These are phyloP conservation scores for Mycocentrospora acerina DNA, from an alignment of 2,329 filamentous ascomycete species.

Conservation along the genomic window DNA sequence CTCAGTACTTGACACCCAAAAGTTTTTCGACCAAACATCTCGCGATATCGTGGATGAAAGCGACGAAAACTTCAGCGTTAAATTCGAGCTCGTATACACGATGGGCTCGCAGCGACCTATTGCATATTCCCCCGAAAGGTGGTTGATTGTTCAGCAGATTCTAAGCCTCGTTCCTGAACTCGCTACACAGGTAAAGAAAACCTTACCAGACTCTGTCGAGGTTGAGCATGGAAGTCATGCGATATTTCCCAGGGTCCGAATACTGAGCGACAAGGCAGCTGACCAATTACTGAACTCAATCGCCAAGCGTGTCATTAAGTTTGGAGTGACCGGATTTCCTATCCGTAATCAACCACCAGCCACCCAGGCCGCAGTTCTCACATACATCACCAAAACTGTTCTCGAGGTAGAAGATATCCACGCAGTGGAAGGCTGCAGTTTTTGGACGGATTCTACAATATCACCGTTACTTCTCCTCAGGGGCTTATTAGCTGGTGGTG, in stretches of 20 bases:
- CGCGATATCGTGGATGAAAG: slow-evolving; percentile 66
- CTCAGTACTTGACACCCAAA: slow-evolving; percentile 45
- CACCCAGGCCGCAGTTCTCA: slow-evolving; percentile 36
- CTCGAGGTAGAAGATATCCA: slow-evolving; percentile 35
- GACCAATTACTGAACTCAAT: too few species aligned
- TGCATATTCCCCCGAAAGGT: slow-evolving; percentile 58
- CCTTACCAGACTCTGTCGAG: slow-evolving; percentile 48
- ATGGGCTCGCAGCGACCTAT: slow-evolving; percentile 56
- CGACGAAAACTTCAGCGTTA: slow-evolving; percentile 63
- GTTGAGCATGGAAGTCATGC: slow-evolving; percentile 34
- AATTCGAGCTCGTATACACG: slow-evolving; percentile 65
- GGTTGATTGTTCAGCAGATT: slow-evolving; percentile 58
- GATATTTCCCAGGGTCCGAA: too few species aligned
- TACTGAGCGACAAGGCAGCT: too few species aligned
- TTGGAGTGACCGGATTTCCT: too few species aligned
- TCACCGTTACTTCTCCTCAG: slow-evolving; percentile 52
- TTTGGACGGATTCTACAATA: slow-evolving; percentile 43
- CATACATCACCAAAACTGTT: slow-evolving; percentile 49
- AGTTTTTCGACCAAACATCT: slow-evolving; percentile 47
- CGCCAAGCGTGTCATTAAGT: too few species aligned
- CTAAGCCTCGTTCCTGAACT: slow-evolving; percentile 47
- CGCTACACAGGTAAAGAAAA: slow-evolving; percentile 28
- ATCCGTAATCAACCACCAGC: too few species aligned
- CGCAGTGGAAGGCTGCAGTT: slow-evolving; percentile 12
- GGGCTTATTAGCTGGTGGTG: slow-evolving; percentile 58